Percentiles rank a stretch among this genome's conserved stretches.
Conservation (phyloP, 768 basidiomycete species). For the Scleroderma bovista region DNA sequence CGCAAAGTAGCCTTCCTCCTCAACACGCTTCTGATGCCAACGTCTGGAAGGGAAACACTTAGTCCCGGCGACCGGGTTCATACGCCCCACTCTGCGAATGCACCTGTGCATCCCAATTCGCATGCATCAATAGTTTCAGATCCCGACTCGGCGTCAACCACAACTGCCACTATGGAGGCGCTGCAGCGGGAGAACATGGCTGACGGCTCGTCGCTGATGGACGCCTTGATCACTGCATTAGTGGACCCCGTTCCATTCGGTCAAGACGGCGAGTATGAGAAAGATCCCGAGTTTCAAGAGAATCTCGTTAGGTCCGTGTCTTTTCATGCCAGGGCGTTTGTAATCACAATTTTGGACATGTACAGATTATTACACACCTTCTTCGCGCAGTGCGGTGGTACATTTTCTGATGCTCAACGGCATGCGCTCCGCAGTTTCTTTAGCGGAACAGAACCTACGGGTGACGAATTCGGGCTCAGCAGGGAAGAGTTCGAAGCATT, state of each 20-base stretch:
- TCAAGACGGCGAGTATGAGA: conserved; percentile 58
- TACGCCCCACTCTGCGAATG: conserved; percentile 17
- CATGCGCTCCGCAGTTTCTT: conserved; percentile 24
- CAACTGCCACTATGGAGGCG: conserved; percentile 42
- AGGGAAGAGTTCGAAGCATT: conserved; percentile 20
- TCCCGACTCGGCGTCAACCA: conserved; percentile 49
- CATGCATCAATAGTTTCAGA: conserved; percentile 59
- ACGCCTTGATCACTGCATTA: conserved; percentile 47
- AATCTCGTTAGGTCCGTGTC: conserved; percentile 47
- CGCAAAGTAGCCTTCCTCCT: conserved; percentile 78
- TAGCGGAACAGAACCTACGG: conserved; percentile 8
- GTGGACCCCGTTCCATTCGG: conserved; percentile 57
- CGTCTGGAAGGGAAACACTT: conserved; percentile 10
- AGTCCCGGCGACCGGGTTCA: conserved; percentile 11
- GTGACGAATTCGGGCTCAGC: conserved; percentile 25
- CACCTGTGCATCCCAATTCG: conserved; percentile 63
- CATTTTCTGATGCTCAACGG: conserved; percentile 28
- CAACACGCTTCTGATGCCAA: conserved; percentile 60
- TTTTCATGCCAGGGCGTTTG: background rate
- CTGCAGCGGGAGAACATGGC: conserved; percentile 33
- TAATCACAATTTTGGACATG: background rate
- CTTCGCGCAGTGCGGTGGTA: conserved; percentile 34
- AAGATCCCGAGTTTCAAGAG: conserved; percentile 62
- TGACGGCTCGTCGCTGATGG: conserved; percentile 33
- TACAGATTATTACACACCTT: conserved; percentile 51